Evolutionary conservation across 768 basidiomycete genomes (phyloP).

Genomic region (Mycena capillaripes): DNA sequence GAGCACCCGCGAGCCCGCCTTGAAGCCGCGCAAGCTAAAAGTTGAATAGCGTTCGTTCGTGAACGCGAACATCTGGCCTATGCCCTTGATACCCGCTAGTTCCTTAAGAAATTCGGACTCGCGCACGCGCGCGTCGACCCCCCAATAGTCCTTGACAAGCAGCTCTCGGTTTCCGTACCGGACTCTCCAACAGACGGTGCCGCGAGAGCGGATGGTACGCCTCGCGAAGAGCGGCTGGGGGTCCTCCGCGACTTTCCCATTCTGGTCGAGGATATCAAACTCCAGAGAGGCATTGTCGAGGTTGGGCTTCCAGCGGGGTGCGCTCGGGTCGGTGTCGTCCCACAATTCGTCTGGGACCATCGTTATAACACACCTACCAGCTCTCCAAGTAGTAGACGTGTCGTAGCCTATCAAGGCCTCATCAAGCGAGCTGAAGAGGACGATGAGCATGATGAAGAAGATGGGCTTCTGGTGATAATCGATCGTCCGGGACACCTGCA

Average conservation of each 20-base stretch:
- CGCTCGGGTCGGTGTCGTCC: not conserved
- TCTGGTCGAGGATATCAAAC: not conserved
- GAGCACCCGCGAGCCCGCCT: not conserved
- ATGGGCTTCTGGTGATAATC: conserved; percentile 36
- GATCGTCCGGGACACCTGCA: conserved; percentile 19
- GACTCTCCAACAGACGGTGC: conserved; percentile 40
- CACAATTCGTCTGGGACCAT: not conserved
- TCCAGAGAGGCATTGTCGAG: not conserved
- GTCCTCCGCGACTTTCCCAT: not conserved
- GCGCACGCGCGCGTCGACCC: not conserved
- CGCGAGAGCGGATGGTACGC: conserved; percentile 38
- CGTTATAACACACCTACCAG: conserved; percentile 16
- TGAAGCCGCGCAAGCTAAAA: conserved; percentile 9
- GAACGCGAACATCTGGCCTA: conserved; percentile 34
- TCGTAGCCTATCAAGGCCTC: conserved; percentile 39
- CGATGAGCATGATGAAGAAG: conserved; percentile 39
- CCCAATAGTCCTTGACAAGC: conserved; percentile 44
- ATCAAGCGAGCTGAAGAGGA: conserved; percentile 36
- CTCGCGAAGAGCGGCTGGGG: conserved; percentile 28
- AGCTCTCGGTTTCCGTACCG: conserved; percentile 1
- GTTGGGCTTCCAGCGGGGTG: not conserved
- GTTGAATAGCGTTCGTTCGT: conserved; percentile 19
- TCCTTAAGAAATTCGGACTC: conserved; percentile 34
- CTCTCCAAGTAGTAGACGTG: conserved; percentile 39
- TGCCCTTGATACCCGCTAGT: conserved; percentile 30